Evolutionary conservation across 192 early-diverging fungal genomes (phyloP), one percentile per base, ranked within the genome.

Genomic region (Coemansia sp.): DNA sequence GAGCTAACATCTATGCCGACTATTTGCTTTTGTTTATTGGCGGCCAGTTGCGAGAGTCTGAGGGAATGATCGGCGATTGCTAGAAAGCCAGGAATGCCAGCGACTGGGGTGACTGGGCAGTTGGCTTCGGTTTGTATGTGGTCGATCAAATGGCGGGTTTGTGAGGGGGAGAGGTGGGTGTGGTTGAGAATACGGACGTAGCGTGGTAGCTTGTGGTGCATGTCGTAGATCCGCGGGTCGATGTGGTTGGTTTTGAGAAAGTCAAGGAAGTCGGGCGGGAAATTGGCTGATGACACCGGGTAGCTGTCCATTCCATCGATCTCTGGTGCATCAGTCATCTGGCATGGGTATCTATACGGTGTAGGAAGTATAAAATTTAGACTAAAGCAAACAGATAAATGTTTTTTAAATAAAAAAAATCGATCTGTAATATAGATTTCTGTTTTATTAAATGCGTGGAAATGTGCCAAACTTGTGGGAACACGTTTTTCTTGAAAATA

Each of bases 1-100:
- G 94, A 95, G 64, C 93, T 89, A 17, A 95, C 79, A 74, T 96
- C 94, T 65, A 96, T 91, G 15, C 92, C 92, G 65, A 89, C 84
- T 18, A 93, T 82, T 48, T 76, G 72, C 32, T 78, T 71, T 15
- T 53, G 18, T 8, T 1, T 36, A 45, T 87, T 90, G 58, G 83
- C 79, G 14, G 70, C 61, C 32, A 82, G 79, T 65, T 88, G 87
- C 11, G 78, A 73, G 37, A 91, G 71, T 66, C 74, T 87, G n/a
- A 65, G 68, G 38, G 56, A 34, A n/a, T 64, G 71, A 60, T 86
- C 81, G 3, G 61, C 53, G 33, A 87, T 73, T 22, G 70, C 72
- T 57, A 87, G 91, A 74, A 91, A 96, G 11, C 79, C 87, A 38
- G 89, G 76, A 1, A 90, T 51, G 35, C 86, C 79, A n/a, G 54